Evolutionary conservation across 768 basidiomycete genomes (phyloP).

Genomic region (Lactifluus piperatus): DNA sequence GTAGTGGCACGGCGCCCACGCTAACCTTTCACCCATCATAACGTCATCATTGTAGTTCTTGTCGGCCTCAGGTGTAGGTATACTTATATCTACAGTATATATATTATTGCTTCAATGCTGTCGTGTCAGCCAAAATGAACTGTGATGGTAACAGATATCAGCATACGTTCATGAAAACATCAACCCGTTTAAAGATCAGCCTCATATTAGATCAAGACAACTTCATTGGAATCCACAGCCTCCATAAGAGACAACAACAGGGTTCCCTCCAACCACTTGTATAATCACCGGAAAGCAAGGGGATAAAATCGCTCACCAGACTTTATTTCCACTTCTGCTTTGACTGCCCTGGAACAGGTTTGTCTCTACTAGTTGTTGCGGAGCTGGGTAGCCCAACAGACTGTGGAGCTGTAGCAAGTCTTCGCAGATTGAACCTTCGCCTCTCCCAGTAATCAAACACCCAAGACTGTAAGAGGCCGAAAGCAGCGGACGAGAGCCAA

Average conservation of each 20-base stretch:
- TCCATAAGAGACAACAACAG: constrained; percentile 24
- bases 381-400: not conserved
- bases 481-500: constrained; percentile 70
- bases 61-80: not conserved
- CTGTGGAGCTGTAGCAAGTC: not conserved
- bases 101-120: not conserved
- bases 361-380: not conserved
- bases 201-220: constrained; percentile 94
- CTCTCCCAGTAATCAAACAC: constrained; percentile 55
- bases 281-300: constrained; percentile 47
- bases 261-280: constrained; percentile 73
- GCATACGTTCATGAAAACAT: not conserved
- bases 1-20: too few relatives aligned
- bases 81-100: not conserved
- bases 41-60: not conserved
- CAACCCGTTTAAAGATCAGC: not conserved
- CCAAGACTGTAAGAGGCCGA: constrained; percentile 72
- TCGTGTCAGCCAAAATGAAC: not conserved
- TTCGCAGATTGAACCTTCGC: constrained; percentile 26
- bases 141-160: not conserved
- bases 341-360: not conserved
- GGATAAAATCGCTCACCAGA: constrained; percentile 11
- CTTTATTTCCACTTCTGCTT: constrained; percentile 7
- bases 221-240: constrained; percentile 47
- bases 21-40: not conserved